Evolutionary conservation across 345 rosid genomes (phyloP).

Genomic region (Turritis glabra): DNA sequence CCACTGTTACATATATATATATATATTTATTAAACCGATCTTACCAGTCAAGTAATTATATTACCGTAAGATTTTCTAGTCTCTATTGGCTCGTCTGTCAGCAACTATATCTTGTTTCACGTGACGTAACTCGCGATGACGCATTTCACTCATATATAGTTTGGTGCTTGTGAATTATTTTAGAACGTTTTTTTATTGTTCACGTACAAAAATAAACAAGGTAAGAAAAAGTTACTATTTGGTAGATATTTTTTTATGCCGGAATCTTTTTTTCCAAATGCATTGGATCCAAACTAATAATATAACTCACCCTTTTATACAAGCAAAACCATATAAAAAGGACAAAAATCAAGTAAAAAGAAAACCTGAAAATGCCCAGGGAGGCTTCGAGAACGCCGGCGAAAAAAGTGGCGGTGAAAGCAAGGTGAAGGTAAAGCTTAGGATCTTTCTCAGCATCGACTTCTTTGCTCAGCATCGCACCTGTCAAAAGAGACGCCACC

Average conservation of each 20-base stretch:
- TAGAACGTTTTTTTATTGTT: background rate
- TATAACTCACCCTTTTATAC: background rate
- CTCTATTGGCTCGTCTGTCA: background rate
- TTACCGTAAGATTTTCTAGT: background rate
- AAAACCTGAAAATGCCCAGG: slow-evolving; percentile 84
- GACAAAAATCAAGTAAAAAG: too few species aligned
- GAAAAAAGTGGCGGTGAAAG: slow-evolving; percentile 82
- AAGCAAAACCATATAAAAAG: background rate
- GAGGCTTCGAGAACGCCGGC: slow-evolving; percentile 85
- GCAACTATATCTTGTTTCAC: background rate
- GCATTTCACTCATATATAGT: background rate
- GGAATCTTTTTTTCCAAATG: slow-evolving; percentile 7
- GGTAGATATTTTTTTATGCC: slow-evolving; percentile 11
- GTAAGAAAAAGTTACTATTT: slow-evolving; percentile 12
- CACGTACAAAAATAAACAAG: background rate
- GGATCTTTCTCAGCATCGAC: slow-evolving; percentile 64
- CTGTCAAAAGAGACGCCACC: slow-evolving; percentile 72
- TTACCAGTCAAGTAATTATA: background rate
- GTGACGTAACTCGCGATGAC: slow-evolving; percentile 7
- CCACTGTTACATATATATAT: background rate
- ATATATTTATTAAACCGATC: background rate
- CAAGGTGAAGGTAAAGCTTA: slow-evolving; percentile 68
- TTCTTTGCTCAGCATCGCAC: slow-evolving; percentile 73
- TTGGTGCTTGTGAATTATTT: background rate
- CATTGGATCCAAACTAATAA: slow-evolving; percentile 9